phyloP scores from a whole-genome alignment of 1,139 yeast species.

The Sugiyamaella grinbergsii region DNA sequence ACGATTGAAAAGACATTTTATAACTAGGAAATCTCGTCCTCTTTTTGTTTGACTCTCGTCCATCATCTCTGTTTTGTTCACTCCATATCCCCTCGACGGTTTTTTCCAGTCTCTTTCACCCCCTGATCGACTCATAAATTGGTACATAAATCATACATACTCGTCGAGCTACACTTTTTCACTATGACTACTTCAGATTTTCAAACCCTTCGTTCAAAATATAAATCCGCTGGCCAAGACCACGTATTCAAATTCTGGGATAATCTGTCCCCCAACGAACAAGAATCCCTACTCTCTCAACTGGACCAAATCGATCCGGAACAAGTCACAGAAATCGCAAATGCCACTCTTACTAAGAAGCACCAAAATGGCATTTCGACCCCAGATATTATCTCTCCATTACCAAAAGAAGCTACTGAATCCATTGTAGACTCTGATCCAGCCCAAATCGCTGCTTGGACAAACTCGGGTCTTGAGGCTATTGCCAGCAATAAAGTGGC shows the following conservation, averaged over 20 bases:
- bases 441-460: slow-evolving; percentile 49
- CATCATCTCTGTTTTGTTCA: too few species aligned
- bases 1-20: neutral
- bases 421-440: slow-evolving; percentile 38
- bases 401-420: slow-evolving; percentile 43
- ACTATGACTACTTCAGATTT: slow-evolving; percentile 35
- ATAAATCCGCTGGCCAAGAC: slow-evolving; percentile 45
- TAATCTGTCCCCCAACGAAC: slow-evolving; percentile 37
- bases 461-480: slow-evolving; percentile 62
- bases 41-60: too few species aligned
- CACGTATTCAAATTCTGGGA: slow-evolving; percentile 47
- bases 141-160: too few species aligned
- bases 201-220: slow-evolving; percentile 33
- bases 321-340: slow-evolving; percentile 38
- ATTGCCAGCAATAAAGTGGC: slow-evolving; percentile 77
- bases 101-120: neutral
- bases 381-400: slow-evolving; percentile 32
- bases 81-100: neutral
- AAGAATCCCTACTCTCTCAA: slow-evolving; percentile 38
- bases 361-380: slow-evolving; percentile 13
- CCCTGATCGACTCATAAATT: neutral
- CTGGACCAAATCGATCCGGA: slow-evolving; percentile 43
- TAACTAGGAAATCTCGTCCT: neutral
- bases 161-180: too few species aligned
- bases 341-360: slow-evolving; percentile 19